These are phyloP conservation scores for Hypsizygus ulmarius DNA, from an alignment of 1,284 basidiomycete species.

Conservation along the genomic window DNA sequence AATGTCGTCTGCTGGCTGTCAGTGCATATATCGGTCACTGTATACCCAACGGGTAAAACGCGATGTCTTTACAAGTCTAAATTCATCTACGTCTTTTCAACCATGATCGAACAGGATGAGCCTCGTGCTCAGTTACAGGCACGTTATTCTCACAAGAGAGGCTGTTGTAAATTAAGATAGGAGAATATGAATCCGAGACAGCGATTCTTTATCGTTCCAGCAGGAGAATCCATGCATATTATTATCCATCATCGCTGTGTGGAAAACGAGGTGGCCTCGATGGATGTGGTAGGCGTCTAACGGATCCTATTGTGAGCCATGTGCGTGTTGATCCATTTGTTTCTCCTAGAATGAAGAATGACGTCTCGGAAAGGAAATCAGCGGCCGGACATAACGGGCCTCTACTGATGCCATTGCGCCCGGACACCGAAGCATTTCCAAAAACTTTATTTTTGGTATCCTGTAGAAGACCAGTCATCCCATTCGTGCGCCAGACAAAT, in stretches of 20 bases:
- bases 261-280: not conserved
- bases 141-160: not conserved
- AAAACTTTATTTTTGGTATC: slow-evolving; percentile 17
- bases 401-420: not conserved
- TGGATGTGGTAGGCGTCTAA: not conserved
- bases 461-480: not conserved
- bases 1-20: no score
- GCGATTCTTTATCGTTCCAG: no score
- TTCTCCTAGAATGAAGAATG: not conserved
- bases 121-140: slow-evolving; percentile 1
- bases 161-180: not conserved
- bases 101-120: not conserved
- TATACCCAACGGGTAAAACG: not conserved
- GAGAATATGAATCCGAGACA: no score
- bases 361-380: slow-evolving; percentile 2
- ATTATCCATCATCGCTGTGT: no score
- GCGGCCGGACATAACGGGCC: slow-evolving; percentile 14
- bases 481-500: slow-evolving; percentile 1
- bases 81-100: not conserved
- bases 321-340: not conserved
- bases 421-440: slow-evolving; percentile 7
- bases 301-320: not conserved
- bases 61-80: not conserved
- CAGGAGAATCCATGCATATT: no score
- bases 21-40: no score